These are phyloP conservation scores for Penicillium bovifimosum DNA, from an alignment of 495 filamentous ascomycete species.

Conservation along the genomic window DNA sequence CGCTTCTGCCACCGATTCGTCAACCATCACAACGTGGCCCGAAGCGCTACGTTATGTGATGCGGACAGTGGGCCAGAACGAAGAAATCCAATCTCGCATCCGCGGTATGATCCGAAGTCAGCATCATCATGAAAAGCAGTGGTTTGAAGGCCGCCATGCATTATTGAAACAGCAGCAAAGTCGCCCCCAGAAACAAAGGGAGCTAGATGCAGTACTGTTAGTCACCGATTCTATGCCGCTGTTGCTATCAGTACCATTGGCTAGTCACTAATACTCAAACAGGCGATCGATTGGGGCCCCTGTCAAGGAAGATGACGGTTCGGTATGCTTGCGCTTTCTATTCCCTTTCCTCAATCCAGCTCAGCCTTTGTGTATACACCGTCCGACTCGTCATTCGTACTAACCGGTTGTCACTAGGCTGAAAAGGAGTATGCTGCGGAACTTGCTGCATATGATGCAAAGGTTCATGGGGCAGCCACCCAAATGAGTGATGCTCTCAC, in stretches of 20 bases:
- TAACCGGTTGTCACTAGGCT: constrained; percentile 20
- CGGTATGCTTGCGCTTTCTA: constrained; percentile 23
- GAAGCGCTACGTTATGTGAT: constrained; percentile 57
- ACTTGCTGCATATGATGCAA: constrained; percentile 52
- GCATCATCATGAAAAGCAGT: constrained; percentile 58
- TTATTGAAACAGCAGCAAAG: constrained; percentile 46
- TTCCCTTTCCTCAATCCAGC: neutral
- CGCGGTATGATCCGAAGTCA: constrained; percentile 57
- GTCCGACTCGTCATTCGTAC: neutral
- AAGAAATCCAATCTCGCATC: constrained; percentile 36
- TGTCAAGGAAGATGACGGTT: constrained; percentile 24
- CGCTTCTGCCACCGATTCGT: constrained; percentile 35
- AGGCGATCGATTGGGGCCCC: constrained; percentile 41
- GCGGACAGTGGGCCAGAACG: constrained; percentile 49
- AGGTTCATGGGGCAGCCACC: constrained; percentile 53
- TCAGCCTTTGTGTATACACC: neutral
- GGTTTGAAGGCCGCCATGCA: constrained; percentile 52
- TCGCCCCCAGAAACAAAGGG: constrained; percentile 45
- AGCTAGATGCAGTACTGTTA: constrained; percentile 48
- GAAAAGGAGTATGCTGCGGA: constrained; percentile 48
- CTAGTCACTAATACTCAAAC: neutral
- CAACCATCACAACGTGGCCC: constrained; percentile 61
- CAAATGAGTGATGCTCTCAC: constrained; percentile 56
- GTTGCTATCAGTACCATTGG: neutral
- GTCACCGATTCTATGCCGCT: constrained; percentile 8